Percentiles rank a stretch among this genome's conserved stretches.
Conservation (phyloP, 768 basidiomycete species). For the Pleurotus platypus region DNA sequence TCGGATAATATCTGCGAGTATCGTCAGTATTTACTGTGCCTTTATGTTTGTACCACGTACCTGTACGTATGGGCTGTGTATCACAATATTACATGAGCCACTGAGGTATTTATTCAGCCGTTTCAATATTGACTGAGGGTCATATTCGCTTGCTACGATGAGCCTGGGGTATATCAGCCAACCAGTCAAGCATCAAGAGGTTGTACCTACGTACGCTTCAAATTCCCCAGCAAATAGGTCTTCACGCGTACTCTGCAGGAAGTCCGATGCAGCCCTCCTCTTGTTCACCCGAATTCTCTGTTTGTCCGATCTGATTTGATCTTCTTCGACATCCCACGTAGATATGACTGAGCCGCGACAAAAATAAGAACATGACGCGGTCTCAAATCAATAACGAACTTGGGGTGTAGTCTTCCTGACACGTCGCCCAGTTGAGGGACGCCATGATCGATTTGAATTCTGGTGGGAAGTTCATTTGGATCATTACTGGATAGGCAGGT, state of each 20-base stretch:
- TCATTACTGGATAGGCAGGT: constrained; percentile 82
- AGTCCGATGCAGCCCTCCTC: constrained; percentile 66
- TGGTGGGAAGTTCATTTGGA: constrained; percentile 81
- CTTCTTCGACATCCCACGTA: constrained; percentile 53
- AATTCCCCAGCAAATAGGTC: constrained; percentile 87
- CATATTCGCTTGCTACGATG: constrained; percentile 80
- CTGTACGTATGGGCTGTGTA: constrained; percentile 81
- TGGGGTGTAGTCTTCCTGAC: constrained; percentile 71
- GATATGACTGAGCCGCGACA: constrained; percentile 41
- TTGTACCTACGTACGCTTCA: constrained; percentile 59
- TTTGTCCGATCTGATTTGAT: constrained; percentile 65
- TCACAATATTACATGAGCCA: constrained; percentile 83
- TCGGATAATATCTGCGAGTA: constrained; percentile 64
- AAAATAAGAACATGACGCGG: too few species aligned
- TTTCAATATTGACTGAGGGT: constrained; percentile 77
- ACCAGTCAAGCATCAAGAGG: neutral
- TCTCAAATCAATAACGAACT: constrained; percentile 31
- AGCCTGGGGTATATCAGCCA: constrained; percentile 41
- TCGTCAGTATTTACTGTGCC: neutral
- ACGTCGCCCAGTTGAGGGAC: constrained; percentile 88
- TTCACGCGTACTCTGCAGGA: constrained; percentile 60
- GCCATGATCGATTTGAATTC: constrained; percentile 50
- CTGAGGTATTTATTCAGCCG: constrained; percentile 71
- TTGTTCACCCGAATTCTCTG: constrained; percentile 72
- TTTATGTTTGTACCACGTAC: constrained; percentile 31